These are phyloP conservation scores for Beauveria varroae DNA, from an alignment of 2,329 filamentous ascomycete species.

Conservation along the genomic window DNA sequence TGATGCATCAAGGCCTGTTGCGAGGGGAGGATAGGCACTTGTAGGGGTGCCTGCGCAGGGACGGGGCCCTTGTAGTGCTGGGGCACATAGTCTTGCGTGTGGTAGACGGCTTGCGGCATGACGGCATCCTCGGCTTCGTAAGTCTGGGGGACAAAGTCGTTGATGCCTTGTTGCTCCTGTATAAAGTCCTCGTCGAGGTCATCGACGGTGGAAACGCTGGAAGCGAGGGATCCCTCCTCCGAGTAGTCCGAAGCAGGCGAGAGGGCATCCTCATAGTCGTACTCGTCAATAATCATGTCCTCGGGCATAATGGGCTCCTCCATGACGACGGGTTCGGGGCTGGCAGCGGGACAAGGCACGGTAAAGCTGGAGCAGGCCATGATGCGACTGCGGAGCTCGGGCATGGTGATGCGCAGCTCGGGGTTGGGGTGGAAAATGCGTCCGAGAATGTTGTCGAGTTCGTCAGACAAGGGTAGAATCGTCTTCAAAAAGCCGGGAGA, in stretches of 20 bases:
- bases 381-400: constrained; percentile 72
- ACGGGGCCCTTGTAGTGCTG: constrained; percentile 38
- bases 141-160: constrained; percentile 34
- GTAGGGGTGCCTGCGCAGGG: constrained; percentile 17
- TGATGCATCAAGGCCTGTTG: constrained; percentile 22
- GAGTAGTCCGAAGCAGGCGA: constrained; percentile 45
- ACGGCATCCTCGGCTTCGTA: constrained; percentile 40
- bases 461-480: constrained; percentile 83
- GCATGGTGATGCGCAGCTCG: constrained; percentile 70
- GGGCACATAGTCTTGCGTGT: constrained; percentile 37
- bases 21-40: constrained; percentile 12
- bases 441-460: constrained; percentile 80
- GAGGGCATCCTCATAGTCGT: constrained; percentile 35
- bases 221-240: constrained; percentile 48
- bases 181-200: constrained; percentile 43
- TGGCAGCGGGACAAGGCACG: constrained; percentile 33
- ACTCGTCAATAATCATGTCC: constrained; percentile 35
- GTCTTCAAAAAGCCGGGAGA: constrained; percentile 83
- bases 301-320: constrained; percentile 40
- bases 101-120: constrained; percentile 29
- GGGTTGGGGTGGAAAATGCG: constrained; percentile 86
- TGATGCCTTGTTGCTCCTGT: constrained; percentile 33
- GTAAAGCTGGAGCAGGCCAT: constrained; percentile 70
- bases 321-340: constrained; percentile 31
- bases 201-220: constrained; percentile 45